Evolutionary conservation across 176 grass and related monocot genomes (phyloP).

Genomic region (Bonia amplexicaulis): DNA sequence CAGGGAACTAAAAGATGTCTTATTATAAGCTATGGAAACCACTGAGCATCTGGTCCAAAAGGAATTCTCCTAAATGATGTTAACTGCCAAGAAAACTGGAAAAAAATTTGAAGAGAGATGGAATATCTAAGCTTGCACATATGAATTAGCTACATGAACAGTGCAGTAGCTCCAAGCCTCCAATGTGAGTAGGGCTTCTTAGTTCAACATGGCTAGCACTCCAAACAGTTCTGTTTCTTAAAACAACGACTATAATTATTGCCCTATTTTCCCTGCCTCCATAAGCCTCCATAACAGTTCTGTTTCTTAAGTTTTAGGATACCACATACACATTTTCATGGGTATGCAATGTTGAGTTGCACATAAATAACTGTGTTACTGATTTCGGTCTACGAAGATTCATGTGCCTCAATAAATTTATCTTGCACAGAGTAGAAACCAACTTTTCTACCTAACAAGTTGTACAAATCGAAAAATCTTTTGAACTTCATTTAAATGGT

Average conservation of each 20-base stretch:
- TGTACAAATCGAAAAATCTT: neutral
- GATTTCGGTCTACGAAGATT: neutral
- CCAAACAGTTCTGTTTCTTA: neutral
- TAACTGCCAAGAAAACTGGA: neutral
- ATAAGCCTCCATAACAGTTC: neutral
- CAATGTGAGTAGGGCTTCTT: neutral
- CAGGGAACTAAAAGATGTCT: neutral
- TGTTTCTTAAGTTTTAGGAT: neutral
- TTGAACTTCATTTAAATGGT: neutral
- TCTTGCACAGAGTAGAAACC: conserved; percentile 1
- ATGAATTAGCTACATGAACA: neutral
- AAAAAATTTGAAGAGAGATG: neutral
- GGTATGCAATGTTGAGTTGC: conserved; percentile 5
- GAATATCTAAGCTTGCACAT: neutral
- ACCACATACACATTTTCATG: conserved; percentile 3
- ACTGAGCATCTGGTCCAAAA: neutral
- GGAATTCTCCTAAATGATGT: neutral
- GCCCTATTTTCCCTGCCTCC: neutral
- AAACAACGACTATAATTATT: neutral
- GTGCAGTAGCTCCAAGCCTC: neutral
- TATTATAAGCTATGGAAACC: neutral
- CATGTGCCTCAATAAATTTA: neutral
- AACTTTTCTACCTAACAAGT: neutral
- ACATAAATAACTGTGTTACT: neutral
- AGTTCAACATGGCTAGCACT: neutral